Evolutionary conservation across 192 early-diverging fungal species (phyloP), one percentile per base, ranked within the genome.

Genomic region (Irineochytrium annulatum): DNA sequence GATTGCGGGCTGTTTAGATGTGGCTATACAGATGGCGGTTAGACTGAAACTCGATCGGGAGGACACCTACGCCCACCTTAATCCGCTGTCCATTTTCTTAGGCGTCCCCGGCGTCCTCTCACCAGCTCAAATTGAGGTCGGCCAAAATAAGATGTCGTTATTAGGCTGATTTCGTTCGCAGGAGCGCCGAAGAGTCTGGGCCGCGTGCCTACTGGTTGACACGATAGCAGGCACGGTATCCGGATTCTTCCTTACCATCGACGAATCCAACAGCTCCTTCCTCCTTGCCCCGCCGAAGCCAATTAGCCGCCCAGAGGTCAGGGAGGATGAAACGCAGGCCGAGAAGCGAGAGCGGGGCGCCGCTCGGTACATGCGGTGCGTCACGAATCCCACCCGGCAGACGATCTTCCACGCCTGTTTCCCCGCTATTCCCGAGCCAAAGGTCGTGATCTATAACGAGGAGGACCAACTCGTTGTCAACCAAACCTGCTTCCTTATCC

Each of bases 31-130:
- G 43, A 64, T 55, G 62, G 32, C 53, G 5, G 19, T 64, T 24
- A 34, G 62, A 28, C 43, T 64, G 16, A 55, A 57, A 22, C n/a
- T 64, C 27, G 62, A 64, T 34, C 52, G 43, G n/a, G 62, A 64
- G 32, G 62, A 64, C 34, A 30, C 53, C 6, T 45, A 55, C 28
- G 43, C 56, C 11, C 37, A 52, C 33, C 55, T 57, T 24, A 64
- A 64, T 45, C 62, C 62, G 8, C 32, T 64, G 22, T 57, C 53
- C 16, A 57, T 64, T 28, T 64, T 8, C 13, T 6, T 22, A 8
- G 24, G 46, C 6, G 11, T 14, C 13, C 6, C 11, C 13, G 5
- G 46, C 11, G 26, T 22, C 8, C 24, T 49, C 6, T 22, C 46
- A 5, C 17, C 46, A 17, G 11, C 46, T 8, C 11, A 49, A 49